Conservation (phyloP, 225 moss, liverwort and hornwort genomes). For the Physcomitrellopsis africana region DNA sequence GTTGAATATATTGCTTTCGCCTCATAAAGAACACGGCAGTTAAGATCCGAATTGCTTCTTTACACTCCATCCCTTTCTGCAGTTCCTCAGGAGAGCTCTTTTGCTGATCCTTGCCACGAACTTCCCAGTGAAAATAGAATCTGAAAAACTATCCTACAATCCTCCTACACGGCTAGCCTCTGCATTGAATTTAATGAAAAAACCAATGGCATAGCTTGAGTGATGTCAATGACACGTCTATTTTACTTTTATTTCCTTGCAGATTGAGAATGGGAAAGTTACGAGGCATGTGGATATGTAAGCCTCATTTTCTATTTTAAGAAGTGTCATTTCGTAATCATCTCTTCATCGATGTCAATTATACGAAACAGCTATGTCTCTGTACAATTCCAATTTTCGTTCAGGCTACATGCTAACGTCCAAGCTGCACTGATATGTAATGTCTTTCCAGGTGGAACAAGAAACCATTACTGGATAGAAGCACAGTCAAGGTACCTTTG, state of each 20-base stretch:
- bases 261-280: constrained; percentile 82
- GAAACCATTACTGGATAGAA: constrained; percentile 47
- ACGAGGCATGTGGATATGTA: constrained; percentile 80
- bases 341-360: not conserved
- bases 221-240: not conserved
- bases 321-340: not conserved
- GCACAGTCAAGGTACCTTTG: constrained; percentile 41
- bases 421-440: too few relatives aligned
- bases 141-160: not conserved
- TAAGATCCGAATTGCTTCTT: not conserved
- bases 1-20: not conserved
- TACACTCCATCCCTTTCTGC: not conserved
- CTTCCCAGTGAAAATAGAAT: too few relatives aligned
- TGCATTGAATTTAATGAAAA: not conserved
- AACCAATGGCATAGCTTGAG: not conserved
- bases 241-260: constrained; percentile 1
- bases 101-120: too few relatives aligned
- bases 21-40: not conserved
- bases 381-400: not conserved
- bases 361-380: not conserved
- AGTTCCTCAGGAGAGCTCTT: too few relatives aligned
- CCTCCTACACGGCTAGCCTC: not conserved
- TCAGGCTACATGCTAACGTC: not conserved
- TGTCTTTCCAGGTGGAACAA: constrained; percentile 52
- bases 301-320: constrained; percentile 28